A percentile compares a stretch with the other conserved stretches of the same genome.
Evolutionary conservation across 2,329 filamentous ascomycete genomes (phyloP).

Genomic region (Fonsecaea multimorphosa): DNA sequence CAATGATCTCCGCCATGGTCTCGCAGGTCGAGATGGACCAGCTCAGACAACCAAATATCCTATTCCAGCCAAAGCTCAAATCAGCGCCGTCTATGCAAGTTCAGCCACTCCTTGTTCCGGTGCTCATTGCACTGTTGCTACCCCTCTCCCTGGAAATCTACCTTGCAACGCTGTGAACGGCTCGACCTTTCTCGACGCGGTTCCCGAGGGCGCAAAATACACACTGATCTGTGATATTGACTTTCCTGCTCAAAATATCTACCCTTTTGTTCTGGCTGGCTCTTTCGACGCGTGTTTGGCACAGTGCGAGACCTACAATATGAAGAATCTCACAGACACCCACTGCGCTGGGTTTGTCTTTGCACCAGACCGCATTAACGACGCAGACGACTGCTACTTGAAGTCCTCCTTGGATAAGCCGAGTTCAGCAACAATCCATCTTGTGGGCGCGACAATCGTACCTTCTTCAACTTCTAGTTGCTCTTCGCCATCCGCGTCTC

Average conservation of each 20-base stretch:
- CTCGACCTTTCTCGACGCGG: slow-evolving; percentile 29
- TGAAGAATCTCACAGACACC: slow-evolving; percentile 20
- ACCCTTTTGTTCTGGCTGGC: slow-evolving; percentile 39
- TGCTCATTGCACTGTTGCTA: slow-evolving; percentile 16
- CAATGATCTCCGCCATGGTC: slow-evolving; percentile 15
- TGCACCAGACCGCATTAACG: slow-evolving; percentile 37
- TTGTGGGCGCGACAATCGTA: slow-evolving; percentile 39
- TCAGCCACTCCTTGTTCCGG: slow-evolving; percentile 24
- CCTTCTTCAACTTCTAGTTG: slow-evolving; percentile 2
- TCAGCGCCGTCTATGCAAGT: not conserved
- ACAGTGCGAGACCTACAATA: slow-evolving; percentile 41
- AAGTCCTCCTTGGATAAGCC: slow-evolving; percentile 40
- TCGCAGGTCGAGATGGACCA: slow-evolving; percentile 25
- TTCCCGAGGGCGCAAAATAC: slow-evolving; percentile 32
- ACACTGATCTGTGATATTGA: slow-evolving; percentile 42
- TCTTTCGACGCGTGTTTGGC: slow-evolving; percentile 41
- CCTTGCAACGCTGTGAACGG: slow-evolving; percentile 39
- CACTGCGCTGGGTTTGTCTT: slow-evolving; percentile 40
- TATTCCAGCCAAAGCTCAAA: slow-evolving; percentile 17
- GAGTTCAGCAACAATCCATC: slow-evolving; percentile 32
- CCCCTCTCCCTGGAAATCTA: slow-evolving; percentile 12
- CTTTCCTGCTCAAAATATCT: slow-evolving; percentile 39
- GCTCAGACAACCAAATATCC: slow-evolving; percentile 22
- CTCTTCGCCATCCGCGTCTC: slow-evolving; percentile 4
- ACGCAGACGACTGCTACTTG: slow-evolving; percentile 43